Evolutionary conservation across 352 stramenopile genomes (phyloP).

Genomic region (Phytopythium cucurbitacearum): DNA sequence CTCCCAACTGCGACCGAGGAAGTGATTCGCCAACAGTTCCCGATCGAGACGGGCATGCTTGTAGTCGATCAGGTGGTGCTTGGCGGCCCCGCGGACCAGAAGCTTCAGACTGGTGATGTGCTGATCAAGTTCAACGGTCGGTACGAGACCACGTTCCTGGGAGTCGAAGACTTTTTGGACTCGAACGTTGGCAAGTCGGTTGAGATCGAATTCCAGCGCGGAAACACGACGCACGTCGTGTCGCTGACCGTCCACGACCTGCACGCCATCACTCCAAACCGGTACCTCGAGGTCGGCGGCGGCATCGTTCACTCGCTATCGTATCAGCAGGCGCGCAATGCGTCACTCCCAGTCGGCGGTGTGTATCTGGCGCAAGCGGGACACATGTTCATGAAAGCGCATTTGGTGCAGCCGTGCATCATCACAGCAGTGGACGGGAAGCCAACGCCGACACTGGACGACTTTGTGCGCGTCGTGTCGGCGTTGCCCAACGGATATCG

Average conservation of each 20-base stretch:
- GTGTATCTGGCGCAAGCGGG: conserved; percentile 86
- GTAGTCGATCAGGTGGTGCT: conserved; percentile 88
- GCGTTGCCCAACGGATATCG: conserved; percentile 74
- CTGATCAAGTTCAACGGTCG: conserved; percentile 74
- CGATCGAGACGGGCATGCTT: conserved; percentile 86
- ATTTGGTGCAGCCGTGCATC: conserved; percentile 82
- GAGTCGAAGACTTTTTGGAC: conserved; percentile 79
- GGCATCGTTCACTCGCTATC: conserved; percentile 87
- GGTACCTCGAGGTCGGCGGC: conserved; percentile 83
- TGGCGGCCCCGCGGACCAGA: conserved; percentile 59
- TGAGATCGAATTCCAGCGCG: conserved; percentile 71
- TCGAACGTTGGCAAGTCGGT: conserved; percentile 59
- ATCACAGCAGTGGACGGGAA: conserved; percentile 82
- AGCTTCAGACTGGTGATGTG: conserved; percentile 84
- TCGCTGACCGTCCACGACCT: conserved; percentile 62
- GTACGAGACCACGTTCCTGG: conserved; percentile 80
- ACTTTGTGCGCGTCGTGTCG: conserved; percentile 72
- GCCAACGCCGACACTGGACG: conserved; percentile 75
- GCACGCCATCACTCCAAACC: conserved; percentile 76
- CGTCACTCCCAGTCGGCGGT: conserved; percentile 62
- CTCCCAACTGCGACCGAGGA: conserved; percentile 64
- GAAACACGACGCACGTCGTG: conserved; percentile 43
- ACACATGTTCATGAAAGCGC: conserved; percentile 90
- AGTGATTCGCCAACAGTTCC: conserved; percentile 61
- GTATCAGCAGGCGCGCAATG: conserved; percentile 86